Evolutionary conservation across 2,329 filamentous ascomycete species (phyloP).

Genomic region (Teratosphaeria epicoccoides): DNA sequence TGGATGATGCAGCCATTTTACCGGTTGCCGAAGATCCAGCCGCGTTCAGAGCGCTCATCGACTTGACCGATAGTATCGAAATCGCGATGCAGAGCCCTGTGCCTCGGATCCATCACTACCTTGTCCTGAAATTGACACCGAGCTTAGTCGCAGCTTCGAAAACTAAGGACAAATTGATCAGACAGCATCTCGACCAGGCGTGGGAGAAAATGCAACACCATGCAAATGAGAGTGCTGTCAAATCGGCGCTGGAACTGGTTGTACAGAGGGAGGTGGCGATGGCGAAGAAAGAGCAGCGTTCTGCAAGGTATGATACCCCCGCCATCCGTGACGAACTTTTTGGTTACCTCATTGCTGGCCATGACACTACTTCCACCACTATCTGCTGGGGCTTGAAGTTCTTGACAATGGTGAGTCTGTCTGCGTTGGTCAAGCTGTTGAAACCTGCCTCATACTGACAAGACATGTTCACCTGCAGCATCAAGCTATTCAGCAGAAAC

Average conservation of each 20-base stretch:
- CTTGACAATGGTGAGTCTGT: too few relatives aligned
- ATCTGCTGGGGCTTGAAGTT: neutral
- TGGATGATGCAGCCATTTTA: slow-evolving; percentile 5
- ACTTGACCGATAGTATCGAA: slow-evolving; percentile 13
- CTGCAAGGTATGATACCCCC: neutral
- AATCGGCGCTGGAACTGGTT: neutral
- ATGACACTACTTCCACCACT: neutral
- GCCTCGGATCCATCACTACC: too few relatives aligned
- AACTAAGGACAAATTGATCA: too few relatives aligned
- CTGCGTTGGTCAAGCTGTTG: too few relatives aligned
- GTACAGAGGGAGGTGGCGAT: neutral
- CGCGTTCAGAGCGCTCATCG: slow-evolving; percentile 14
- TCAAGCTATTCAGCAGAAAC: neutral
- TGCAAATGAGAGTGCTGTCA: too few relatives aligned
- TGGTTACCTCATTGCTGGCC: neutral
- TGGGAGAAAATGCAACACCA: too few relatives aligned
- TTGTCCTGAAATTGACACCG: too few relatives aligned
- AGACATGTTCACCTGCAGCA: too few relatives aligned
- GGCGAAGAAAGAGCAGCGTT: neutral
- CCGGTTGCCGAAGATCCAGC: slow-evolving; percentile 12
- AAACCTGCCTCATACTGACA: neutral
- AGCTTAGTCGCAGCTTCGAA: too few relatives aligned
- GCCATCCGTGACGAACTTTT: too few relatives aligned
- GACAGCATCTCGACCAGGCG: too few relatives aligned
- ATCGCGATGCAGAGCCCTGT: slow-evolving; percentile 11